Evolutionary conservation across 1,139 yeast genomes (phyloP).

Genomic region (Blastobotrys persicus): DNA sequence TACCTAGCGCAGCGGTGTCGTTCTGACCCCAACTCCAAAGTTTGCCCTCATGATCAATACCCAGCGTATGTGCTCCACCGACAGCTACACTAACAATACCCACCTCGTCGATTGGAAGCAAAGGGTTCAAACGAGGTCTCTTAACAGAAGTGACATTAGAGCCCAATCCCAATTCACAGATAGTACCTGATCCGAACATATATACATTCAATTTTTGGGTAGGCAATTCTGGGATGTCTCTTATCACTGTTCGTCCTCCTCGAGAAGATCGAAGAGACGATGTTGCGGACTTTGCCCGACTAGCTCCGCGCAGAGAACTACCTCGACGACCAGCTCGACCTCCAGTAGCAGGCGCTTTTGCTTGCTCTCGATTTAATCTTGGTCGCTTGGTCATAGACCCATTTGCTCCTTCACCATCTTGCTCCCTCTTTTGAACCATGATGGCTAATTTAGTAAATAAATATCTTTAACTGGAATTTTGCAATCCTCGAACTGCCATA

Average conservation of each 20-base stretch:
- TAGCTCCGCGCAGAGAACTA: conserved; percentile 1
- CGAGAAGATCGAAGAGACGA: conserved; percentile 9
- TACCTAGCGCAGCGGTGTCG: conserved; percentile 89
- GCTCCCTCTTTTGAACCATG: not conserved
- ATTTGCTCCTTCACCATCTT: not conserved
- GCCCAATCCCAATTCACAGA: conserved; percentile 96
- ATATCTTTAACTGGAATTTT: too few species aligned
- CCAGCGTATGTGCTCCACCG: conserved; percentile 94
- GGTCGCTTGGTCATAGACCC: not conserved
- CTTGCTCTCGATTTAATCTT: conserved; percentile 1
- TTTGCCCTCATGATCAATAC: conserved; percentile 67
- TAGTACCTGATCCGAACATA: conserved; percentile 95
- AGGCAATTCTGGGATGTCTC: conserved; percentile 40
- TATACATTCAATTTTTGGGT: conserved; percentile 64
- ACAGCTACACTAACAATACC: conserved; percentile 83
- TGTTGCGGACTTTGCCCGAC: too few species aligned
- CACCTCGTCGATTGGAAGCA: conserved; percentile 55
- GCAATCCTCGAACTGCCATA: not conserved
- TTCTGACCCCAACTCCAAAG: conserved; percentile 99
- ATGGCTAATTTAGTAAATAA: too few species aligned
- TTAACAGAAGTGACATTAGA: conserved; percentile 92
- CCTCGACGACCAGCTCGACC: not conserved
- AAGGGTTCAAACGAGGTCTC: conserved; percentile 88
- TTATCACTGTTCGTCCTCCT: conserved; percentile 18
- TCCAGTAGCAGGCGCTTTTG: not conserved